phyloP scores from a whole-genome alignment of 768 basidiomycete genomes.

The Russula brevipes region DNA sequence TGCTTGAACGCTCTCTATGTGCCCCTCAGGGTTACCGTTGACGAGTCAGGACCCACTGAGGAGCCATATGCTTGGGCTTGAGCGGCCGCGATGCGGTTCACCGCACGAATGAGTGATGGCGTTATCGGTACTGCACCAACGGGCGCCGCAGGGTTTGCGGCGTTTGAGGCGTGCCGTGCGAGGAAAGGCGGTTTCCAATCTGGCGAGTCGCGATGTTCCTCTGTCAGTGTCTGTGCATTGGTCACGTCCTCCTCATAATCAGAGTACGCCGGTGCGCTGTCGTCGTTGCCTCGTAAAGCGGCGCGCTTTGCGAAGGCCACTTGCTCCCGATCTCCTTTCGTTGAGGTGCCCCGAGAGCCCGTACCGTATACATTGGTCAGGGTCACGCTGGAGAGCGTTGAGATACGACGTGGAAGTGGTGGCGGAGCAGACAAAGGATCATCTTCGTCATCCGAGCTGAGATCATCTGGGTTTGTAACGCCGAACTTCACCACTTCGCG shows the following conservation, averaged over 20 bases:
- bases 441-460: slow-evolving; percentile 48
- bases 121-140: slow-evolving; percentile 51
- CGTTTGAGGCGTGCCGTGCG: slow-evolving; percentile 33
- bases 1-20: background rate
- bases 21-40: background rate
- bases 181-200: slow-evolving; percentile 52
- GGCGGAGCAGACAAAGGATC: slow-evolving; percentile 21
- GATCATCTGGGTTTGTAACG: slow-evolving; percentile 31
- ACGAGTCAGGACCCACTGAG: background rate
- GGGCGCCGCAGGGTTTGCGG: slow-evolving; percentile 17
- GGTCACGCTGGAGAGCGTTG: slow-evolving; percentile 27
- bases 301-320: slow-evolving; percentile 20
- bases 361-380: slow-evolving; percentile 25
- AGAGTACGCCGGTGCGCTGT: slow-evolving; percentile 30
- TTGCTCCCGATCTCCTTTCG: slow-evolving; percentile 21
- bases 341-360: slow-evolving; percentile 16
- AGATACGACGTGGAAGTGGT: slow-evolving; percentile 17
- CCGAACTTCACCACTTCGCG: slow-evolving; percentile 40
- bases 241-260: slow-evolving; percentile 34
- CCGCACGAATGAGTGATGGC: slow-evolving; percentile 56
- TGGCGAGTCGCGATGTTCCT: slow-evolving; percentile 24
- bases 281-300: slow-evolving; percentile 9
- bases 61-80: slow-evolving; percentile 32
- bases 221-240: slow-evolving; percentile 8
- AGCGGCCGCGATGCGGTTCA: slow-evolving; percentile 55